Evolutionary conservation across 495 filamentous ascomycete genomes (phyloP), one percentile per base, ranked within the genome.

Genomic region (Aspergillus leporis): DNA sequence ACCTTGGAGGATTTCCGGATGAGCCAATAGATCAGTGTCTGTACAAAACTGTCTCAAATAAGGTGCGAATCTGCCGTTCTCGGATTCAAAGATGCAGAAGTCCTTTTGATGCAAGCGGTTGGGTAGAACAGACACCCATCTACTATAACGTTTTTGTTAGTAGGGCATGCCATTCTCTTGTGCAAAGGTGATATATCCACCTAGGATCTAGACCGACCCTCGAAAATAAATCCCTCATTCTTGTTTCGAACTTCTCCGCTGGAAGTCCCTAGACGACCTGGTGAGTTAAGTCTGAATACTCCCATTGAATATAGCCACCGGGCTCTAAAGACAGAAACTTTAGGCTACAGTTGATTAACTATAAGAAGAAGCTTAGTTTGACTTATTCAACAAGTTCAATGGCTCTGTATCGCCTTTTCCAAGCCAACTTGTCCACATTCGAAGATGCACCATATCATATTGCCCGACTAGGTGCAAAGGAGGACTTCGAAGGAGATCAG

Each of bases 391-490:
- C 10, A 70, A 51, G 8, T 1, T 55, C 43, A 74, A 22, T n/a
- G 62, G n/a, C 4, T 34, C 38, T 16, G 43, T 25, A 38, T 67
- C 60, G 28, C 66, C 58, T 30, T 69, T 65, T 61, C 53, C 47
- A 45, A 64, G 1, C 70, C 63, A 54, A 65, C 66, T 61, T 31
- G 65, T 58, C 61, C 58, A 72, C 34, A 71, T 58, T 9, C 75
- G 67, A 5, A 76, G n/a, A 56, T 76, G 70, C 0, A 80, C 68
- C 19, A 77, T 63, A 59, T 77, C 74, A 58, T 75, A 80, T 10
- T 58, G 51, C 0, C 65, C 68, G 1, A 41, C 18, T 3, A 74
- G 60, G 9, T 67, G 62, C 7, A 43, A 14, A 4, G 74, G 67
- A 0, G 68, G 51, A 18, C 62, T 7, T 19, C 9, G 5, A 68